Percentiles rank a stretch among this genome's conserved stretches.
These are phyloP conservation scores for Podila epicladia DNA, from an alignment of 192 early-diverging fungal species.

Conservation along the genomic window DNA sequence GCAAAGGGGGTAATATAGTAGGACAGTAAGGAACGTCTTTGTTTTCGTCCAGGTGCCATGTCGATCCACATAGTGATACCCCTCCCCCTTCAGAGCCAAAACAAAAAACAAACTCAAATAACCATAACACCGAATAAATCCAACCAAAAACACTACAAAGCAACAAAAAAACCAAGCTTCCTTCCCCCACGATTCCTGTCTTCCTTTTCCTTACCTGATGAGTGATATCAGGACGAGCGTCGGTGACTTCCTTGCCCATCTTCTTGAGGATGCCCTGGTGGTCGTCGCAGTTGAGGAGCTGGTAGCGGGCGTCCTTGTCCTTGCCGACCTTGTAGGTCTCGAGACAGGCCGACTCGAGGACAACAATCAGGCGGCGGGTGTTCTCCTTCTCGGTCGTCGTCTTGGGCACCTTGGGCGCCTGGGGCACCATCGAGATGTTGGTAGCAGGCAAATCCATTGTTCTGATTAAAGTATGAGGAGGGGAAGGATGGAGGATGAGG, in stretches of 20 bases:
- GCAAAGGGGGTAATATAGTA: too few relatives aligned
- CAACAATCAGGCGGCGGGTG: slow-evolving; percentile 89
- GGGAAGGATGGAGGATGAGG: background rate
- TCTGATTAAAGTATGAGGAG: background rate
- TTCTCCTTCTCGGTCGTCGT: slow-evolving; percentile 76
- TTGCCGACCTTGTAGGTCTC: slow-evolving; percentile 93
- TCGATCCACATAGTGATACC: too few relatives aligned
- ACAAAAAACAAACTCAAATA: background rate
- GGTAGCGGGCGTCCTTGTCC: slow-evolving; percentile 80
- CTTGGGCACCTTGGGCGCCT: slow-evolving; percentile 85
- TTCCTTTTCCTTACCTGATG: slow-evolving; percentile 75
- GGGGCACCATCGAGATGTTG: slow-evolving; percentile 65
- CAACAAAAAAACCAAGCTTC: background rate
- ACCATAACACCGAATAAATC: background rate
- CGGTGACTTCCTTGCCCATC: slow-evolving; percentile 77
- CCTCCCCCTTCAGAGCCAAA: too few relatives aligned
- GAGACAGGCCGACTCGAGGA: slow-evolving; percentile 89
- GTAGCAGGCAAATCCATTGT: slow-evolving; percentile 41
- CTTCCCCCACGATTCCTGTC: background rate
- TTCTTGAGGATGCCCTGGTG: slow-evolving; percentile 91
- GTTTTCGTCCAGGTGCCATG: too few relatives aligned
- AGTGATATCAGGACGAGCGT: slow-evolving; percentile 93
- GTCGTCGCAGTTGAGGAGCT: slow-evolving; percentile 97
- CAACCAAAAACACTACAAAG: background rate
- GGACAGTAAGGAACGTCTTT: too few relatives aligned